These are phyloP conservation scores for Vanderwaltozyma tropicalis DNA, from an alignment of 805 yeast species.

Conservation along the genomic window DNA sequence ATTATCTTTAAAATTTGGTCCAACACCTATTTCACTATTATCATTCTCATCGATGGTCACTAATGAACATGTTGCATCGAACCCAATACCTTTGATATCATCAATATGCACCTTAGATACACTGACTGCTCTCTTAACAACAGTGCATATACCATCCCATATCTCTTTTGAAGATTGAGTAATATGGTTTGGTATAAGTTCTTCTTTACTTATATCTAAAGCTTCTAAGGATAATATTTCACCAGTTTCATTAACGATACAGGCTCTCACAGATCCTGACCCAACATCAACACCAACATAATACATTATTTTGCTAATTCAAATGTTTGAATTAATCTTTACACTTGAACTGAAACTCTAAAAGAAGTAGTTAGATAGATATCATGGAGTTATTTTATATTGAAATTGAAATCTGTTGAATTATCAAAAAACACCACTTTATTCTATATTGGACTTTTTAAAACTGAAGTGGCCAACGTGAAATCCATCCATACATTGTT, in stretches of 20 bases:
- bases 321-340: too few species aligned
- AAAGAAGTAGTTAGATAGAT: too few species aligned
- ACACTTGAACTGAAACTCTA: too few species aligned
- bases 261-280: slow-evolving; percentile 96
- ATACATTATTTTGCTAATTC: slow-evolving; percentile 18
- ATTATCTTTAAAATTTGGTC: slow-evolving; percentile 70
- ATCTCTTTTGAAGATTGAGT: slow-evolving; percentile 87
- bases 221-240: slow-evolving; percentile 71
- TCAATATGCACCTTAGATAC: slow-evolving; percentile 65
- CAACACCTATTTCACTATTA: slow-evolving; percentile 74
- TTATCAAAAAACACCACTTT: too few species aligned
- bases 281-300: slow-evolving; percentile 90
- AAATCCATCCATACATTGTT: too few species aligned
- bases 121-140: slow-evolving; percentile 63
- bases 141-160: slow-evolving; percentile 78
- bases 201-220: slow-evolving; percentile 67
- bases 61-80: slow-evolving; percentile 94
- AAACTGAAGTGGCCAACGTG: too few species aligned
- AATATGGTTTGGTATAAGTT: slow-evolving; percentile 59
- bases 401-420: too few species aligned
- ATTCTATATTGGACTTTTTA: too few species aligned
- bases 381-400: too few species aligned
- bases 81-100: slow-evolving; percentile 77
- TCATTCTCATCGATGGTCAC: slow-evolving; percentile 61
- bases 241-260: slow-evolving; percentile 76